Evolutionary conservation across 1,284 basidiomycete species (phyloP), one percentile per base, ranked within the genome.

Genomic region (Porodaedalea pini): DNA sequence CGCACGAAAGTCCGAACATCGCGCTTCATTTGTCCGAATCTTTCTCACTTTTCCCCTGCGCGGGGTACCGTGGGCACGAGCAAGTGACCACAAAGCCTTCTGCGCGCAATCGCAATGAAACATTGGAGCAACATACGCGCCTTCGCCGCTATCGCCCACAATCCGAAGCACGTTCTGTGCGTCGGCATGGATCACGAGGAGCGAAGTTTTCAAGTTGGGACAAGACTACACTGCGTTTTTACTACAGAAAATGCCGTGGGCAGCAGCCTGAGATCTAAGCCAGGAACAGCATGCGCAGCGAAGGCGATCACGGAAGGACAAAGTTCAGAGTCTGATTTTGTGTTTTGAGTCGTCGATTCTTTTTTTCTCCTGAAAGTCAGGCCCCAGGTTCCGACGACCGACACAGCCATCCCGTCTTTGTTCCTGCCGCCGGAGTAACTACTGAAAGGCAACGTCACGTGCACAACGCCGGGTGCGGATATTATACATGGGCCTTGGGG

Each of bases 321-420:
- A 17, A 31, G 45, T 47, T 47, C 45, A 29, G 7, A 3, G 13
- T 11, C 11, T 47, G 23, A 47, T 29, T 15, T 47, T 47, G 45
- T 47, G 45, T 47, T 47, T 47, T 47, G 45, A 47, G 45, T 47
- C 45, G 45, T 47, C 29, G 45, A 47, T 47, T 41, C 51, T 41
- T 23, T 21, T n/a, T 10, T 47, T 56, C 54, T 56, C 54, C 54
- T 56, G 54, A 56, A 56, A 56, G 54, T 56, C 54, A 56, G 54
- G 54, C 45, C 53, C 49, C 44, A 49, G 54, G 45, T 21, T 34
- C 51, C 37, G 39, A 40, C 45, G 51, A 31, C 25, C 15, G 39
- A 37, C 51, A 52, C 51, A 52, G 51, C 51, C 51, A 52, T 50
- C n/a, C 31, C 21, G 10, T 21, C 31, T 39, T 15, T n/a, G 45